A percentile compares a stretch with the other conserved stretches of the same genome.
Evolutionary conservation across 2,329 filamentous ascomycete species (phyloP).

Genomic region (Diaporthe sp.): DNA sequence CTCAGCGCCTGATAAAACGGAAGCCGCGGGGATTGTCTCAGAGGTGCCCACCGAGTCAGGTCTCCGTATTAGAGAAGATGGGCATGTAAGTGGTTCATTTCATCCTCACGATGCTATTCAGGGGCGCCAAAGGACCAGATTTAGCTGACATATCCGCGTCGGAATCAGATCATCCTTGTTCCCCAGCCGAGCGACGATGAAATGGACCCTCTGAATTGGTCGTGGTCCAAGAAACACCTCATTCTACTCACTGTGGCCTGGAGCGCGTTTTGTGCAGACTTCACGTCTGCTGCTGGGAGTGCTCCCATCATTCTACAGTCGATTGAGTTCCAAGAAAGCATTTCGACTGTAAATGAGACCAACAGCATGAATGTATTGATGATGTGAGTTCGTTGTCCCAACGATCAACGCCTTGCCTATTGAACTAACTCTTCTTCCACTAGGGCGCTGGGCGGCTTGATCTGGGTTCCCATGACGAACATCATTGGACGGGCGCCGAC

Average conservation of each 20-base stretch:
- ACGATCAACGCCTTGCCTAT: too few relatives aligned
- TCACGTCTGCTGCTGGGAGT: constrained; percentile 34
- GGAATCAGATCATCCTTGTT: constrained; percentile 13
- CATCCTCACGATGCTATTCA: background rate
- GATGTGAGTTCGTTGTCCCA: constrained; percentile 38
- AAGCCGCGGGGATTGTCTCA: background rate
- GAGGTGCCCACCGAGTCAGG: background rate
- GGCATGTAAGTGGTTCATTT: constrained; percentile 1
- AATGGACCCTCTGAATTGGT: constrained; percentile 44
- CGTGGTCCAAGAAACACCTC: constrained; percentile 42
- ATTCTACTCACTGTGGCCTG: constrained; percentile 41
- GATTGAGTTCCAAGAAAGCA: background rate
- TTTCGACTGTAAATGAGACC: constrained; percentile 31
- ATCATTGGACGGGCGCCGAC: constrained; percentile 42
- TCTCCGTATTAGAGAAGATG: constrained; percentile 21
- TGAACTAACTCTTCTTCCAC: background rate
- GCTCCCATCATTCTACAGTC: constrained; percentile 24
- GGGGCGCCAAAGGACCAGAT: background rate
- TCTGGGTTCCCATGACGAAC: constrained; percentile 46
- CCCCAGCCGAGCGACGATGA: constrained; percentile 41
- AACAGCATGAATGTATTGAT: constrained; percentile 41
- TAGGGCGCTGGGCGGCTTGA: constrained; percentile 44
- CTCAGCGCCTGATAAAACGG: background rate
- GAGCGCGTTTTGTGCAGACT: constrained; percentile 42
- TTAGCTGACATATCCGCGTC: background rate